Percentiles rank a stretch among this genome's conserved stretches.
Evolutionary conservation across 2,329 filamentous ascomycete species (phyloP).

Genomic region (Macroventuria anomochaeta): DNA sequence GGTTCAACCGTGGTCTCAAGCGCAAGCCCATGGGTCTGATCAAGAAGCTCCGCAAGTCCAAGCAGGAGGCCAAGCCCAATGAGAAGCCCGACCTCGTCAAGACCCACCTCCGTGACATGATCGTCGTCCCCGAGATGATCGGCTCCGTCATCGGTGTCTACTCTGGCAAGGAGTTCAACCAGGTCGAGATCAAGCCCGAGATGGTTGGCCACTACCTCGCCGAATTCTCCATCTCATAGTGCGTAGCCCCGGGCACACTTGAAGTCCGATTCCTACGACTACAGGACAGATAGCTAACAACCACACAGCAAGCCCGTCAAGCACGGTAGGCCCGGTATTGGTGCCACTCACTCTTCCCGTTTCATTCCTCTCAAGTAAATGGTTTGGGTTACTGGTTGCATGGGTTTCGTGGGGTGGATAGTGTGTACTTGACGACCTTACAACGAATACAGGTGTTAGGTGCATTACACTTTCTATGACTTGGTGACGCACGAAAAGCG

Average conservation of each 20-base stretch:
- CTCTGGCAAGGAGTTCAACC: constrained; percentile 99
- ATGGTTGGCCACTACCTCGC: constrained; percentile 99
- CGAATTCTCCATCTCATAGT: constrained; percentile 99
- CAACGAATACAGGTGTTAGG: constrained; percentile 49
- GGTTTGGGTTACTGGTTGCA: constrained; percentile 49
- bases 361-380: constrained; percentile 99
- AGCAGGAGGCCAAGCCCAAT: constrained; percentile 69
- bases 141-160: constrained; percentile 98
- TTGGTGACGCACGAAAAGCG: constrained; percentile 40
- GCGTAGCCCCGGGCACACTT: constrained; percentile 57
- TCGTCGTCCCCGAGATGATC: constrained; percentile 99
- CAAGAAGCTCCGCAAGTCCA: constrained; percentile 99
- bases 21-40: constrained; percentile 99
- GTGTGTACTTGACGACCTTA: constrained; percentile 52
- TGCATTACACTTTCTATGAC: constrained; percentile 44
- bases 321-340: constrained; percentile 99
- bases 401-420: constrained; percentile 47
- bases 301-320: constrained; percentile 92
- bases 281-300: constrained; percentile 49
- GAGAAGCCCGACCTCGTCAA: constrained; percentile 99
- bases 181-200: constrained; percentile 99
- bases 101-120: constrained; percentile 99
- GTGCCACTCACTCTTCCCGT: constrained; percentile 99
- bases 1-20: constrained; percentile 99
- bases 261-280: background rate